A percentile compares a stretch with the other conserved stretches of the same genome.
These are phyloP conservation scores for Cryptosporidium ryanae DNA, from an alignment of 169 alveolate species.

Conservation along the genomic window DNA sequence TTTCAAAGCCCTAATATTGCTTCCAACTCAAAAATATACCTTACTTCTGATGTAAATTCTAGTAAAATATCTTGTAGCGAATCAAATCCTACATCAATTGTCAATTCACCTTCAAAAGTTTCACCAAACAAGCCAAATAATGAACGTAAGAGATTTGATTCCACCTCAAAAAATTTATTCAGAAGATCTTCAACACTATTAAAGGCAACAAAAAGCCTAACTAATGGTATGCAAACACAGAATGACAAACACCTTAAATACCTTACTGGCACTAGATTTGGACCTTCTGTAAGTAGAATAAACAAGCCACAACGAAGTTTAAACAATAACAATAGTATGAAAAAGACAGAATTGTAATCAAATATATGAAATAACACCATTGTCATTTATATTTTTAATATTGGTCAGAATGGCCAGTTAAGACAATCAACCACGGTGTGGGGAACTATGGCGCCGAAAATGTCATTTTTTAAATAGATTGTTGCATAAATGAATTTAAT, in stretches of 20 bases:
- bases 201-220: slow-evolving; percentile 37
- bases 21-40: neutral
- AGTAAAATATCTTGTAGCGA: too few relatives aligned
- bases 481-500: too few relatives aligned
- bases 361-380: neutral
- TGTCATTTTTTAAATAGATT: too few relatives aligned
- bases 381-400: neutral
- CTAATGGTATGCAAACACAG: slow-evolving; percentile 53
- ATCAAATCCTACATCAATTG: neutral
- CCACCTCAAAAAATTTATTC: neutral
- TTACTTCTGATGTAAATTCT: too few relatives aligned
- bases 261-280: slow-evolving; percentile 72
- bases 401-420: neutral
- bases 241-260: slow-evolving; percentile 4
- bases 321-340: neutral
- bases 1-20: neutral
- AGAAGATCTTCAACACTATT: slow-evolving; percentile 52
- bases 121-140: neutral
- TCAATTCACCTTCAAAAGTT: neutral
- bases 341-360: neutral
- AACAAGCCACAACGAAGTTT: neutral
- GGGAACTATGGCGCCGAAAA: too few relatives aligned
- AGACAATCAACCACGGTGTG: too few relatives aligned
- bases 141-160: neutral
- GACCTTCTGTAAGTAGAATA: slow-evolving; percentile 46